phyloP scores from a whole-genome alignment of 2,329 filamentous ascomycete species.

The Clonostachys solani region DNA sequence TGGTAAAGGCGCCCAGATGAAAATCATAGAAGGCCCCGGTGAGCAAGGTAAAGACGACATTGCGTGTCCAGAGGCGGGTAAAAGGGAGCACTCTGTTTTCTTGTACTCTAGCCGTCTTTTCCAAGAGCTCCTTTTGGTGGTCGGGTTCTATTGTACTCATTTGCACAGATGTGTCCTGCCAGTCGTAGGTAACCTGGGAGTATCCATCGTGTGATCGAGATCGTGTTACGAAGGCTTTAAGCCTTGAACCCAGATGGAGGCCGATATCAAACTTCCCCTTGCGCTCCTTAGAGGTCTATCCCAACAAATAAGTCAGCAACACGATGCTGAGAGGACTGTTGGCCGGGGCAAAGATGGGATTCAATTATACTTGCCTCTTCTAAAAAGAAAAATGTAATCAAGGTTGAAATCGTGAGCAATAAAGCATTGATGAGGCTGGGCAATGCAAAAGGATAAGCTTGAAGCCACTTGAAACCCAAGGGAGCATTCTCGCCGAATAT shows the following conservation, averaged over 20 bases:
- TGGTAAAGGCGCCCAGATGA: conserved; percentile 65
- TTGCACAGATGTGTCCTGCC: conserved; percentile 1
- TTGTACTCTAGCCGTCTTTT: conserved; percentile 5
- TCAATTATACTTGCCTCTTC: conserved; percentile 50
- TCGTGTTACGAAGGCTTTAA: conserved; percentile 20
- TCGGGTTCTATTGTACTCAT: conserved; percentile 1
- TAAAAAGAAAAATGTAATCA: conserved; percentile 57
- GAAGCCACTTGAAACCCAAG: conserved; percentile 61
- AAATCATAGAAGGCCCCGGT: conserved; percentile 67
- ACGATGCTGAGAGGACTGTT: neutral
- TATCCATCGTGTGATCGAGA: conserved; percentile 20
- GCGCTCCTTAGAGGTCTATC: conserved; percentile 39
- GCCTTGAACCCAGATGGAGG: conserved; percentile 23
- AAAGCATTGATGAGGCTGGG: conserved; percentile 64
- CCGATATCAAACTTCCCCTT: conserved; percentile 40
- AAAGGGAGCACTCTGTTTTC: conserved; percentile 23
- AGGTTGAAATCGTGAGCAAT: conserved; percentile 51
- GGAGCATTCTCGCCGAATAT: conserved; percentile 57
- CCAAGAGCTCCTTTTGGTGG: neutral
- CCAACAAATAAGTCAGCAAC: neutral
- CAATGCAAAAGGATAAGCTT: conserved; percentile 62
- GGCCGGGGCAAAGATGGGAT: too few relatives aligned
- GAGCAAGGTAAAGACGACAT: conserved; percentile 49
- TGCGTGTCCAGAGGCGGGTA: conserved; percentile 38
- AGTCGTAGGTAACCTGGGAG: conserved; percentile 4